Percentiles rank a stretch among this genome's conserved stretches.
Evolutionary conservation across 2,329 filamentous ascomycete species (phyloP).

Genomic region (Rutstroemia sp.): DNA sequence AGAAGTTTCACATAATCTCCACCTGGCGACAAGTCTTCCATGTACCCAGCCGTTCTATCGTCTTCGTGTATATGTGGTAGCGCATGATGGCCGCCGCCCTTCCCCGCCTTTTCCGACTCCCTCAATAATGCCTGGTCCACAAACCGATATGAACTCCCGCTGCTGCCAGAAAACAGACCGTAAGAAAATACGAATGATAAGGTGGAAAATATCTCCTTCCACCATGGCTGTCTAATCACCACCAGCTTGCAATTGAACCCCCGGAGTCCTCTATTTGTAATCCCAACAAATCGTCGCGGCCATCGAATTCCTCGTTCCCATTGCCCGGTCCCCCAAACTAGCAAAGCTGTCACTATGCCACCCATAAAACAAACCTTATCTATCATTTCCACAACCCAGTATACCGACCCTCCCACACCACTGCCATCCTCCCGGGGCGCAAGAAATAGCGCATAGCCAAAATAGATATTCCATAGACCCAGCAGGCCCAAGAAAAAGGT

Average conservation of each 20-base stretch:
- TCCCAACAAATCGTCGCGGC: constrained; percentile 84
- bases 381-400: constrained; percentile 87
- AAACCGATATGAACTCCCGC: constrained; percentile 65
- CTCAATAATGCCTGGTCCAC: constrained; percentile 58
- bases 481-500: constrained; percentile 84
- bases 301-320: constrained; percentile 94
- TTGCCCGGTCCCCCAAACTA: constrained; percentile 92
- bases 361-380: constrained; percentile 91
- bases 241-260: constrained; percentile 97
- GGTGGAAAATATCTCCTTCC: constrained; percentile 67
- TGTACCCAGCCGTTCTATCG: constrained; percentile 60
- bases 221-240: constrained; percentile 75
- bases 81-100: constrained; percentile 34
- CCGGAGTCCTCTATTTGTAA: constrained; percentile 82
- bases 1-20: constrained; percentile 90
- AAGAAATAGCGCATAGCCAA: constrained; percentile 85
- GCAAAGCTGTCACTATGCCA: constrained; percentile 74
- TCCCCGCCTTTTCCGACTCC: constrained; percentile 53
- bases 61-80: constrained; percentile 41
- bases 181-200: constrained; percentile 73
- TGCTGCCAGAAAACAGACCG: constrained; percentile 59
- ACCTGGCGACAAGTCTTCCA: constrained; percentile 84
- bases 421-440: constrained; percentile 92
- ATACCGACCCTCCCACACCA: constrained; percentile 86
- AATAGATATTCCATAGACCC: constrained; percentile 71